Conservation (phyloP, 2,329 filamentous ascomycete genomes). For the Xylariales sp. region DNA sequence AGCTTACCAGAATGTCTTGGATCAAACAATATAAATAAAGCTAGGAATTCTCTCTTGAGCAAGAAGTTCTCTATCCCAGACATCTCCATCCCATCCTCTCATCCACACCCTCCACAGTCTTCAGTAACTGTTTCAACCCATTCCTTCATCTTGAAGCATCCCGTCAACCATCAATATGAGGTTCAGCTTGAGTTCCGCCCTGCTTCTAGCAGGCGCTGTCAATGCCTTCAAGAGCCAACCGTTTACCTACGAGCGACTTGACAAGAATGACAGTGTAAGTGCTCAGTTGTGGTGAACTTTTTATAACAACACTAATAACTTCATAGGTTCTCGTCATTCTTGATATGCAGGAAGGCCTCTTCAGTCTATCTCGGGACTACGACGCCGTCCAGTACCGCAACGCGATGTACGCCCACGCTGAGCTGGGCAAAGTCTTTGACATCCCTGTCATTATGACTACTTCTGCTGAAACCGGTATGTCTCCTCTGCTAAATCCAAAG, state of each 20-base stretch:
- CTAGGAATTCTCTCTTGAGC: neutral
- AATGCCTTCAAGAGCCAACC: conserved; percentile 7
- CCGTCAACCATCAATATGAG: conserved; percentile 22
- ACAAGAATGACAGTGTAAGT: conserved; percentile 50
- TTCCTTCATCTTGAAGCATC: conserved; percentile 1
- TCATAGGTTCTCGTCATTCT: conserved; percentile 66
- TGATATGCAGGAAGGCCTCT: conserved; percentile 71
- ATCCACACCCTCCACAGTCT: neutral
- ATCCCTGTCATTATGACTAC: conserved; percentile 77
- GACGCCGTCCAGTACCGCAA: conserved; percentile 73
- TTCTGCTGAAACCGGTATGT: conserved; percentile 67
- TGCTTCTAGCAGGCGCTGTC: conserved; percentile 18
- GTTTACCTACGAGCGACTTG: conserved; percentile 51
- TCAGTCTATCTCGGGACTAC: conserved; percentile 72
- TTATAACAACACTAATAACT: conserved; percentile 44
- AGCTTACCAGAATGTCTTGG: neutral
- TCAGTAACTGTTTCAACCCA: neutral
- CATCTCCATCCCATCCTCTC: neutral
- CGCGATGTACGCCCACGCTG: conserved; percentile 75
- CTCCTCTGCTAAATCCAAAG: neutral
- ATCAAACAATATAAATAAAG: conserved; percentile 28
- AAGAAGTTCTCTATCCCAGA: neutral
- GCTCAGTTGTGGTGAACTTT: neutral
- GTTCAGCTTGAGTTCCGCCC: conserved; percentile 15
- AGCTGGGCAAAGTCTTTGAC: conserved; percentile 73